Percentiles rank a stretch among this genome's conserved stretches.
Conservation (phyloP, 768 basidiomycete genomes). For the Boletus vermiculosoides region DNA sequence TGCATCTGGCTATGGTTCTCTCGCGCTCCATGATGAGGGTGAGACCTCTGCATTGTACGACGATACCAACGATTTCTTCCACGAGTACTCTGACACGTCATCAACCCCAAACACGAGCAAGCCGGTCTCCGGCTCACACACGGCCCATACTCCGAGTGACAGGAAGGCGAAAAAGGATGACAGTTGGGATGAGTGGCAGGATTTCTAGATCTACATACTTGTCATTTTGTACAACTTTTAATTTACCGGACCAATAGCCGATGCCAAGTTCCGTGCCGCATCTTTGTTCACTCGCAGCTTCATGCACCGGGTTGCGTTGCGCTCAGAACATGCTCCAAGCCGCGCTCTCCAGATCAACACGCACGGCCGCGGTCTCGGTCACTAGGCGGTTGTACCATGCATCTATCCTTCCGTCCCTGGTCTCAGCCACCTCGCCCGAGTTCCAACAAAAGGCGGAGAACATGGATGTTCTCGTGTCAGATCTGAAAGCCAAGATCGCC, state of each 20-base stretch:
- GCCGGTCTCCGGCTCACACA: slow-evolving; percentile 1
- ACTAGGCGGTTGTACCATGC: slow-evolving; percentile 56
- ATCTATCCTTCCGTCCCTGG: slow-evolving; percentile 66
- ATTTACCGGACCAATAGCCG: slow-evolving; percentile 13
- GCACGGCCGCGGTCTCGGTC: slow-evolving; percentile 1
- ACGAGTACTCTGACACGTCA: slow-evolving; percentile 29
- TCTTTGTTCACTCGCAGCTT: background rate
- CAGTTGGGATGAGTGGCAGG: slow-evolving; percentile 81
- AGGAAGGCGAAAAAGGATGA: slow-evolving; percentile 40
- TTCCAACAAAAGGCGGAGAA: slow-evolving; percentile 63
- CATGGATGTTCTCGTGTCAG: slow-evolving; percentile 69
- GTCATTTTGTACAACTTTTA: background rate
- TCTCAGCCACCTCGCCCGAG: slow-evolving; percentile 69
- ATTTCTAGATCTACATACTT: slow-evolving; percentile 49
- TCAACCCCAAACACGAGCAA: slow-evolving; percentile 15
- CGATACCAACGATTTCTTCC: slow-evolving; percentile 61
- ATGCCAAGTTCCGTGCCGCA: slow-evolving; percentile 24
- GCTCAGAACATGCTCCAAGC: slow-evolving; percentile 21
- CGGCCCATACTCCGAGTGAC: slow-evolving; percentile 8
- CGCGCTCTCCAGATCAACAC: slow-evolving; percentile 14
- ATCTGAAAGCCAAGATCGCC: slow-evolving; percentile 59
- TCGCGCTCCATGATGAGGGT: slow-evolving; percentile 45
- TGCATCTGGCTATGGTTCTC: slow-evolving; percentile 48
- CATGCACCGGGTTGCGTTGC: background rate
- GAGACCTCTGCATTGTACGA: slow-evolving; percentile 67